Evolutionary conservation across 306 rosid genomes (phyloP).

Genomic region (Alnus rubra): DNA sequence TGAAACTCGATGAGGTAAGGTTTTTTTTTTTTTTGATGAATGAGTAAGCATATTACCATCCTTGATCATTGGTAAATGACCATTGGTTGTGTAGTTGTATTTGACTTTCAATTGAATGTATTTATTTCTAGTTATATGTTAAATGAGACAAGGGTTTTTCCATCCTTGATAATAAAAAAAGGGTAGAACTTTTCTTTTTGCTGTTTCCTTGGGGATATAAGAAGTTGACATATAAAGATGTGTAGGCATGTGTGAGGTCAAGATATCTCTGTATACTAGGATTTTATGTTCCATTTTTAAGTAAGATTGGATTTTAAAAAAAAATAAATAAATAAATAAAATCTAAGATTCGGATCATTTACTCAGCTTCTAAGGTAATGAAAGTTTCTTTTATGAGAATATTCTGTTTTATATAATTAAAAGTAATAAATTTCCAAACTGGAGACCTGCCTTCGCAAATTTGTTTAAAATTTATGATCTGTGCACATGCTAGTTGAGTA

Average conservation of each 20-base stretch:
- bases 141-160: not conserved
- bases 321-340: too few species aligned
- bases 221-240: not conserved
- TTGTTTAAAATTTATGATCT: not conserved
- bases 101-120: not conserved
- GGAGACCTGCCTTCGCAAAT: not conserved
- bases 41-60: not conserved
- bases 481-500: not conserved
- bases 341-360: not conserved
- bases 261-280: not conserved
- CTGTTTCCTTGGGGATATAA: not conserved
- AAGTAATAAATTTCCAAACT: not conserved
- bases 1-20: constrained; percentile 87
- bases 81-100: not conserved
- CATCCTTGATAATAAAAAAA: not conserved
- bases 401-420: not conserved
- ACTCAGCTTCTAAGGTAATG: not conserved
- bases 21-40: not conserved
- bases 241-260: not conserved
- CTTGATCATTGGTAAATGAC: constrained; percentile 14
- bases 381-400: not conserved
- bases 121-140: not conserved
- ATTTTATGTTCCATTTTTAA: not conserved
- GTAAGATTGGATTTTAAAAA: not conserved
- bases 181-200: not conserved